Evolutionary conservation across 768 basidiomycete species (phyloP).

Genomic region (Xerocomellus chrysenteron): DNA sequence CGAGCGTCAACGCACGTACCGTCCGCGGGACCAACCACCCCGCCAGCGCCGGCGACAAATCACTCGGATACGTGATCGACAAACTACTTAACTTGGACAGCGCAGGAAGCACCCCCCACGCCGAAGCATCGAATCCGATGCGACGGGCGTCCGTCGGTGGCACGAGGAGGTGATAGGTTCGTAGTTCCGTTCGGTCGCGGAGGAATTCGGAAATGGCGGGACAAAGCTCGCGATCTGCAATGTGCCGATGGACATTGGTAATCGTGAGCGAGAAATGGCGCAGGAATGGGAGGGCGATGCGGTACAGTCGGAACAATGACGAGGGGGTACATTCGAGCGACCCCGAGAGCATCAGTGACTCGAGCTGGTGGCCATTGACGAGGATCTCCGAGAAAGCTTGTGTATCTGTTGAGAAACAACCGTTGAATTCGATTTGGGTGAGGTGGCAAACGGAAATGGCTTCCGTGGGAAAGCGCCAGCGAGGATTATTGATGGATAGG

Average conservation of each 20-base stretch:
- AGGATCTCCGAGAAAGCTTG: constrained; percentile 61
- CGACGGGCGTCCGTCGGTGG: constrained; percentile 44
- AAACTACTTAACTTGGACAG: constrained; percentile 52
- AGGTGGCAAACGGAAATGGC: constrained; percentile 60
- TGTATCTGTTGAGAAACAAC: constrained; percentile 49
- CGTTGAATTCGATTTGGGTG: constrained; percentile 60
- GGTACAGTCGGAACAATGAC: constrained; percentile 46
- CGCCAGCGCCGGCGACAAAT: constrained; percentile 61
- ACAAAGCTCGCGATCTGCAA: constrained; percentile 61
- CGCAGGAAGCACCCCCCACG: constrained; percentile 70
- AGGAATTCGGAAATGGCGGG: constrained; percentile 68
- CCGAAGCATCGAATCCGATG: constrained; percentile 65
- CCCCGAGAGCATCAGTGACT: constrained; percentile 56
- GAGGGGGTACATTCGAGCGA: constrained; percentile 52
- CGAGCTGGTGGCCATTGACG: constrained; percentile 59
- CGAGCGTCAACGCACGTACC: constrained; percentile 48
- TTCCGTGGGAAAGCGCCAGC: constrained; percentile 57
- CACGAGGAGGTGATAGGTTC: constrained; percentile 52
- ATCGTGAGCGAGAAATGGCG: constrained; percentile 61
- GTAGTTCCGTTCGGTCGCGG: constrained; percentile 50
- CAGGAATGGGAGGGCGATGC: constrained; percentile 55
- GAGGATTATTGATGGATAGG: constrained; percentile 51
- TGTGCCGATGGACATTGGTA: constrained; percentile 40
- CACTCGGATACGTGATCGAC: constrained; percentile 61
- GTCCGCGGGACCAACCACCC: constrained; percentile 65